These are phyloP conservation scores for Magnolia officinalis DNA, from an alignment of 164 flowering plant genomes.

Conservation along the genomic window DNA sequence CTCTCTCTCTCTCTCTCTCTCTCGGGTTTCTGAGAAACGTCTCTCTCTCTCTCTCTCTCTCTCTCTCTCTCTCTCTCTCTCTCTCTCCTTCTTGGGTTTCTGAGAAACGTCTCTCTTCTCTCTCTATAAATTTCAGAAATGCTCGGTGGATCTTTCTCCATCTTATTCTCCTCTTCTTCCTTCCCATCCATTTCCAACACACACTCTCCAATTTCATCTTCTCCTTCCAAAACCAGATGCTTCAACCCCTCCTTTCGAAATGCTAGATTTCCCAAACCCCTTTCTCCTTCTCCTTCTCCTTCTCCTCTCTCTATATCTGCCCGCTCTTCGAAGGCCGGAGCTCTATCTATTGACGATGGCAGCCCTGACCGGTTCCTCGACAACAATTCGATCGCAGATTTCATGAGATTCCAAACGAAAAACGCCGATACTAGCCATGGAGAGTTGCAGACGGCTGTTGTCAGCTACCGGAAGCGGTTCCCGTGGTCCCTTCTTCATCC, in stretches of 20 bases:
- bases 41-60: not conserved
- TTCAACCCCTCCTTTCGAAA: constrained; percentile 13
- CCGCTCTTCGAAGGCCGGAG: constrained; percentile 14
- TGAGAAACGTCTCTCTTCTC: too few relatives aligned
- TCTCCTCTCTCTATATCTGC: not conserved
- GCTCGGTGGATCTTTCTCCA: constrained; percentile 34
- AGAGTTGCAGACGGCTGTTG: constrained; percentile 92
- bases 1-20: too few relatives aligned
- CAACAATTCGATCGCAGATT: constrained; percentile 81
- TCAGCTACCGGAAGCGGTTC: constrained; percentile 69
- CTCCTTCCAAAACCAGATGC: constrained; percentile 2
- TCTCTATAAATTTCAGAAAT: constrained; percentile 15
- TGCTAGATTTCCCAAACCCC: not conserved
- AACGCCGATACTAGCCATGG: constrained; percentile 24
- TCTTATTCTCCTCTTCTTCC: constrained; percentile 33
- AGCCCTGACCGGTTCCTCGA: constrained; percentile 44
- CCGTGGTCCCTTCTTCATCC: constrained; percentile 85
- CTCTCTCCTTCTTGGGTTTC: too few relatives aligned
- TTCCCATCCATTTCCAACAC: constrained; percentile 29
- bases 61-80: too few relatives aligned
- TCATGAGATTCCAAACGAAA: constrained; percentile 65
- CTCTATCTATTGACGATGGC: constrained; percentile 36
- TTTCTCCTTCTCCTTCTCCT: not conserved
- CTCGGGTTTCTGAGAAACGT: too few relatives aligned
- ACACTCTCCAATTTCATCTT: constrained; percentile 7